Evolutionary conservation across 2,329 filamentous ascomycete genomes (phyloP).

Genomic region (Colletotrichum graminicola): DNA sequence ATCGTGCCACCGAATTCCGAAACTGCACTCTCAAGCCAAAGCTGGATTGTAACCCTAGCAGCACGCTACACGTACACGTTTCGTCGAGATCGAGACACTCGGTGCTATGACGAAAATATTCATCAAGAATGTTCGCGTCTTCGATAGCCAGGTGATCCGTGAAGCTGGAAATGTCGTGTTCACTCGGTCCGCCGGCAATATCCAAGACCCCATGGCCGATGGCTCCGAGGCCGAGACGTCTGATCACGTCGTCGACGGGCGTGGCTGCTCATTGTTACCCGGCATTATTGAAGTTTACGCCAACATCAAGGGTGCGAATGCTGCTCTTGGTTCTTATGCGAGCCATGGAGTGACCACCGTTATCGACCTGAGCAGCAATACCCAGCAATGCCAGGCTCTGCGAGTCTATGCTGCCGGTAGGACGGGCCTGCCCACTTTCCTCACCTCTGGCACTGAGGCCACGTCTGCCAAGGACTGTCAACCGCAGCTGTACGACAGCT

Average conservation of each 20-base stretch:
- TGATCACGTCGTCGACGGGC: slow-evolving; percentile 15
- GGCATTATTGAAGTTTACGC: slow-evolving; percentile 29
- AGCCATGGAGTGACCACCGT: slow-evolving; percentile 30
- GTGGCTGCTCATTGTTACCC: slow-evolving; percentile 24
- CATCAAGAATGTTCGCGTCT: slow-evolving; percentile 30
- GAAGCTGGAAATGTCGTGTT: slow-evolving; percentile 9
- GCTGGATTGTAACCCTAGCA: neutral
- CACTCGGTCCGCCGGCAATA: slow-evolving; percentile 19
- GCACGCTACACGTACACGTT: neutral
- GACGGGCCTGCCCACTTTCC: slow-evolving; percentile 15
- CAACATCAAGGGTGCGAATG: slow-evolving; percentile 26
- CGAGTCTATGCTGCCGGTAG: slow-evolving; percentile 28
- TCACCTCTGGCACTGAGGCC: slow-evolving; percentile 17
- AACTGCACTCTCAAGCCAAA: neutral
- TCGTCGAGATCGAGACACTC: neutral
- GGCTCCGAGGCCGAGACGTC: slow-evolving; percentile 3
- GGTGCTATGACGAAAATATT: slow-evolving; percentile 18
- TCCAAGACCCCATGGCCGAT: neutral
- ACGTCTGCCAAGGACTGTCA: neutral
- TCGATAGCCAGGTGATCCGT: slow-evolving; percentile 41
- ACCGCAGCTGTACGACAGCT: slow-evolving; percentile 13
- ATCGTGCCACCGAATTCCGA: neutral
- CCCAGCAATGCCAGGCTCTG: slow-evolving; percentile 34
- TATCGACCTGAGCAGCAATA: slow-evolving; percentile 34
- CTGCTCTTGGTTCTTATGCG: slow-evolving; percentile 17